These are phyloP conservation scores for Cicer cuneatum DNA, from an alignment of 306 rosid genomes.

Conservation along the genomic window DNA sequence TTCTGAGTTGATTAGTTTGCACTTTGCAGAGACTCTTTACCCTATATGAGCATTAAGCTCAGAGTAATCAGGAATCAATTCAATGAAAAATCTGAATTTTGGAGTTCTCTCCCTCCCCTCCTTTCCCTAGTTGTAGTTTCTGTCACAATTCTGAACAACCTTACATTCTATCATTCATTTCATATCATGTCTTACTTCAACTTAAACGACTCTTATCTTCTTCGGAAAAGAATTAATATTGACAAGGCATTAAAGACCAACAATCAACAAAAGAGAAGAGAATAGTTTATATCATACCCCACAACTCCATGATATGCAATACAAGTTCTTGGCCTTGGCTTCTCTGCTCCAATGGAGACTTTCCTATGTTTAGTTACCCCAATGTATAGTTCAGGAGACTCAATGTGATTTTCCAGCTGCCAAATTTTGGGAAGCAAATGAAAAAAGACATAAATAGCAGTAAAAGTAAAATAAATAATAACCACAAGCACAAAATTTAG, in stretches of 20 bases:
- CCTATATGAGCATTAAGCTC: not conserved
- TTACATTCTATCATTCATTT: not conserved
- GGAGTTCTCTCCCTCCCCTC: not conserved
- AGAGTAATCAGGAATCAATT: conserved; percentile 3
- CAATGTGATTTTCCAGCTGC: conserved; percentile 68
- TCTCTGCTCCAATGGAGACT: conserved; percentile 59
- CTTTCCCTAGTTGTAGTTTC: conserved; percentile 16
- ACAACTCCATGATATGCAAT: conserved; percentile 67
- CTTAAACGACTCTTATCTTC: not conserved
- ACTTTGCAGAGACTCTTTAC: not conserved
- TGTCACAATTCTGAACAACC: not conserved
- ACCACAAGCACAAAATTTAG: conserved; percentile 17
- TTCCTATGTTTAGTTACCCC: conserved; percentile 72
- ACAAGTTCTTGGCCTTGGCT: conserved; percentile 56
- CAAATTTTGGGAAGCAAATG: conserved; percentile 31
- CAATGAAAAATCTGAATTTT: not conserved
- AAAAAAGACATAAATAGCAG: conserved; percentile 17
- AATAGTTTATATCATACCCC: conserved; percentile 57
- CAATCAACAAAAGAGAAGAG: conserved; percentile 24
- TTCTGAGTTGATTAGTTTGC: not conserved
- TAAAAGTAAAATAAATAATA: conserved; percentile 11
- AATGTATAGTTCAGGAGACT: conserved; percentile 67
- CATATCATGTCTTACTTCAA: not conserved
- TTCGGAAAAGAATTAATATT: not conserved
- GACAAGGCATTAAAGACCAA: conserved; percentile 33